Base-by-base conservation (phyloP, 139 green algal species). In the Spirogloea muscicola region DNA sequence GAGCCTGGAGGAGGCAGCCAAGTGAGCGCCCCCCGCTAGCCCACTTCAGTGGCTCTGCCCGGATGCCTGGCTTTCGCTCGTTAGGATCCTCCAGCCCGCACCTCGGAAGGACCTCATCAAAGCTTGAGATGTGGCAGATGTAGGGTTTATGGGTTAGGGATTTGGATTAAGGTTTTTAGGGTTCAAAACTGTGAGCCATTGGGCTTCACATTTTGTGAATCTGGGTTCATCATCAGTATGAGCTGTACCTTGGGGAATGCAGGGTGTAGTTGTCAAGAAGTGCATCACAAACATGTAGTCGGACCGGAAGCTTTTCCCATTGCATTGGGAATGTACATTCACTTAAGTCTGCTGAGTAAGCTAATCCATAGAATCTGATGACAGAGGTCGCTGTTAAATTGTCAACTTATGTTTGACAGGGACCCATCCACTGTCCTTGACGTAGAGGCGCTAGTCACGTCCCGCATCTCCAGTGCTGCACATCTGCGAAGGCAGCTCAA, bases 401-500 rank as follows among this genome's bases (percentile, higher is more conserved):
- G 46, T 43, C 40, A 33, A 39, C 9, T 38, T 38, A 7, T 31
- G 7, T 43, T 33, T 42, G 6, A 46, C 60, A 72, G 63, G 31
- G 37, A 60, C 25, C 38, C 38, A 25, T 9, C 31, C 3, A 25
- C 39, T 36, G 3, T 13, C 1, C 37, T 68, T 36, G 40, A 72
- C 42, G 31, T 79, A 9, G 16, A 38, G 3, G 46, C 34, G 40
- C 51, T 81, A 2, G 16, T 83, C 29, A 29, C 7, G 27, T 3
- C n/a, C n/a, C 58, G 71, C 39, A 43, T 86, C 1, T 1, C 7
- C 2, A 43, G 68, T 31, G 74, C 74, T 29, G 43, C 31, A 9
- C 48, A 27, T 7, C n/a, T 79, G 51, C 51, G 80, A 25, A 1
- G 7, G 39, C 39, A 1, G 29, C 7, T 72, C 29, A 44, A 49